Evolutionary conservation across 192 early-diverging fungal genomes (phyloP).

Genomic region (Linderina pennispora): DNA sequence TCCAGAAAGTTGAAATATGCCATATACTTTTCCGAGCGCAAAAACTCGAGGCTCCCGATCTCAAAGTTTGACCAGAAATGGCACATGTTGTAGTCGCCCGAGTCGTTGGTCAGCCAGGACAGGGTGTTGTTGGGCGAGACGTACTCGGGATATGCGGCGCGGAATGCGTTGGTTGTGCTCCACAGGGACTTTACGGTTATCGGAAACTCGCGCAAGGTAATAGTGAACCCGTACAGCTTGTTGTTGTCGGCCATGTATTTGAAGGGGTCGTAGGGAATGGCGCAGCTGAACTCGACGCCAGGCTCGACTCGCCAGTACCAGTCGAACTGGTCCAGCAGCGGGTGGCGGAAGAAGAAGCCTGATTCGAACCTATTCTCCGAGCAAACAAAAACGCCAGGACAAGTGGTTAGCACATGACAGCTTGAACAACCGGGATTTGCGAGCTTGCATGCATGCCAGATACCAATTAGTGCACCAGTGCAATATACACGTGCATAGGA

Average conservation of each 20-base stretch:
- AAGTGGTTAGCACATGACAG: too few relatives aligned
- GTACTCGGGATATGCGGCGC: slow-evolving; percentile 18
- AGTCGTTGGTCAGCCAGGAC: slow-evolving; percentile 33
- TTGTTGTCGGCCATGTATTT: slow-evolving; percentile 63
- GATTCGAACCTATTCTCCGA: slow-evolving; percentile 60
- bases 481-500: too few relatives aligned
- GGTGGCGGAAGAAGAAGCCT: slow-evolving; percentile 69
- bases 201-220: slow-evolving; percentile 51
- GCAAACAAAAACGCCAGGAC: too few relatives aligned
- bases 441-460: too few relatives aligned
- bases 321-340: slow-evolving; percentile 58
- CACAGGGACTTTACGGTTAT: slow-evolving; percentile 54
- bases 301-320: slow-evolving; percentile 87
- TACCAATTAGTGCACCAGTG: too few relatives aligned
- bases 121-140: slow-evolving; percentile 41
- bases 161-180: slow-evolving; percentile 45
- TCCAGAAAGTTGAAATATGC: slow-evolving; percentile 56
- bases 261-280: slow-evolving; percentile 73
- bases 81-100: slow-evolving; percentile 60
- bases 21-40: slow-evolving; percentile 50
- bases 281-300: slow-evolving; percentile 66
- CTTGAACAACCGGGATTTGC: too few relatives aligned
- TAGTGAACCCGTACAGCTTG: slow-evolving; percentile 65
- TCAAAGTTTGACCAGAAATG: slow-evolving; percentile 89
- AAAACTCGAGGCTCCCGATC: slow-evolving; percentile 56